Base-by-base conservation (phyloP, 2,329 filamentous ascomycete species). In the Monilinia laxa region DNA sequence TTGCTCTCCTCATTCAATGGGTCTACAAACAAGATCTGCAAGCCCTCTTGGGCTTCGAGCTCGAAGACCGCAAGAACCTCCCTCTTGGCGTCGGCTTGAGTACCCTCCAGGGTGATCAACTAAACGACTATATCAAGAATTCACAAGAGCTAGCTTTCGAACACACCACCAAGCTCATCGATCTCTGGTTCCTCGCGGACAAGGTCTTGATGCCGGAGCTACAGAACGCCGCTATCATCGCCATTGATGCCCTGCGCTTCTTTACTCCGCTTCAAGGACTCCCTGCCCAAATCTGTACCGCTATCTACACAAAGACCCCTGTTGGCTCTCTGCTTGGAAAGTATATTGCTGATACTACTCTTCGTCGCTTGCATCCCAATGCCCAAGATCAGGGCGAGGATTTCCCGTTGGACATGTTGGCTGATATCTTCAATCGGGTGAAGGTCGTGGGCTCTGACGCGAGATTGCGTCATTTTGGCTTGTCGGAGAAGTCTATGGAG, bases 101-200 rank as follows among this genome's bases (percentile, higher is more conserved):
- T 14, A 38, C 57, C 0, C 57, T 60, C 1, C 45, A 60, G 6
- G 45, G 45, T 1, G n/a, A 35, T 10, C 18, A 42, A 1, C 59
- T 62, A 1, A 35, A 62, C 11, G 18, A 16, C 9, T 52, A 52
- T 16, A 31, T 62, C 16, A 28, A 12, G 18, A 57, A 45, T 2
- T 64, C 31, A 1, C 40, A 64, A 47, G 20, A n/a, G 7, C 20
- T 45, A 9, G 62, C 51, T 4, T 42, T 56, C 12, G 40, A 64
- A 6, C 53, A 64, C 4, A 40, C 54, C 3, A 49, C 12, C 4
- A 47, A 64, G 42, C 45, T 58, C 4, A 51, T 64, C 12, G 53
- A 64, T 9, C 54, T 64, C 4, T 64, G 62, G 62, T 45, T 64
- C 6, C 28, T 64, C 1, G 53, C 42, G 0, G 62, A 64, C 18